Conservation (phyloP, 305 asterid genomes). For the Petunia hybrid region DNA sequence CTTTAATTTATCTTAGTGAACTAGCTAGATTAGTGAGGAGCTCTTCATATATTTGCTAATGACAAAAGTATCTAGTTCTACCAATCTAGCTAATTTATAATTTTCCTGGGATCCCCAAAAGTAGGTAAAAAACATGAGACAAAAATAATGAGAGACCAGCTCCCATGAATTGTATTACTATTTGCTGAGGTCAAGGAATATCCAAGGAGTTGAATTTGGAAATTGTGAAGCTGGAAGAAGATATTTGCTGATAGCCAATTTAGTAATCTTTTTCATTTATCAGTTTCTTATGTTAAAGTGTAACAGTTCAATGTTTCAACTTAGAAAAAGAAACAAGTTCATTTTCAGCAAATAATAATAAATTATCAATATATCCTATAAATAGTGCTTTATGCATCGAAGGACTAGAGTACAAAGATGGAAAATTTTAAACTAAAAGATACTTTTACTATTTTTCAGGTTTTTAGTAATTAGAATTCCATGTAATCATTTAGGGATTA, state of each 20-base stretch:
- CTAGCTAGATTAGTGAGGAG: too few species aligned
- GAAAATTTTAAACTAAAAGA: not conserved
- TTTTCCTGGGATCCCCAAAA: not conserved
- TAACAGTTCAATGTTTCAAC: constrained; percentile 15
- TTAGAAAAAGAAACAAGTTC: not conserved
- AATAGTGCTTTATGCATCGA: not conserved
- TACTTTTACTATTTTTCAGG: too few species aligned
- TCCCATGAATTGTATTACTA: too few species aligned
- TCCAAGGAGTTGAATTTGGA: not conserved
- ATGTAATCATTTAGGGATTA: too few species aligned
- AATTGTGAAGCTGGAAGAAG: not conserved
- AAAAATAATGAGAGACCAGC: not conserved
- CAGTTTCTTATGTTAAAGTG: not conserved
- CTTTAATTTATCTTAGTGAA: too few species aligned
- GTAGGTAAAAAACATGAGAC: not conserved
- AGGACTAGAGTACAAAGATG: not conserved
- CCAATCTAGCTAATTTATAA: too few species aligned
- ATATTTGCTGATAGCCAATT: not conserved
- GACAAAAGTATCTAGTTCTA: not conserved
- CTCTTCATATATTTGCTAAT: too few species aligned
- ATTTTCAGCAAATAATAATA: not conserved
- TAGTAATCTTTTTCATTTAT: not conserved
- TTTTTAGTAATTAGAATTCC: too few species aligned
- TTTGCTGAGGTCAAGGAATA: not conserved
- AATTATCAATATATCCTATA: not conserved